Percentiles rank a stretch among this genome's conserved stretches.
Conservation (phyloP, 257 asterid species). For the Striga asiatica region DNA sequence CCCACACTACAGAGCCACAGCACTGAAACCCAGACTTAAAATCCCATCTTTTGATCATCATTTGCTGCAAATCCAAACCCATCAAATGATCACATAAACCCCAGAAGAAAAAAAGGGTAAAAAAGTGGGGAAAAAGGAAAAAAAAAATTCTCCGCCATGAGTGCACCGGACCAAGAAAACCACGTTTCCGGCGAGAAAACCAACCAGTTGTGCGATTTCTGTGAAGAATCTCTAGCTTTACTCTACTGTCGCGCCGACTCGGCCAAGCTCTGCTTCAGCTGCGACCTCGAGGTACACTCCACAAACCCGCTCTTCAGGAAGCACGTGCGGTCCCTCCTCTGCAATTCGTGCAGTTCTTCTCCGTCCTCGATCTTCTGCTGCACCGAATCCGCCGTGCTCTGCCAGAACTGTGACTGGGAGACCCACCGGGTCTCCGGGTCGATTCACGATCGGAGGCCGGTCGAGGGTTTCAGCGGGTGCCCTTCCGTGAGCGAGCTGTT, state of each 20-base stretch:
- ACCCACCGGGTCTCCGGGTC: constrained; percentile 29
- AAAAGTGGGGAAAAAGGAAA: no score
- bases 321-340: constrained; percentile 72
- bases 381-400: constrained; percentile 50
- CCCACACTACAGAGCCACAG: not conserved
- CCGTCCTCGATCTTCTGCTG: constrained; percentile 73
- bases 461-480: constrained; percentile 75
- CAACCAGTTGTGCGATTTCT: constrained; percentile 61
- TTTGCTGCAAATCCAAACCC: not conserved
- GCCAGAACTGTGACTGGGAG: constrained; percentile 98
- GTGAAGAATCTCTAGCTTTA: constrained; percentile 51
- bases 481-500: constrained; percentile 53
- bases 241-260: constrained; percentile 90
- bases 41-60: no score
- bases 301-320: constrained; percentile 77
- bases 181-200: not conserved
- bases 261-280: constrained; percentile 69
- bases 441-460: constrained; percentile 67
- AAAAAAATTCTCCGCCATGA: constrained; percentile 15
- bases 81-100: not conserved
- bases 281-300: constrained; percentile 83
- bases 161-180: constrained; percentile 14
- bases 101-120: not conserved
- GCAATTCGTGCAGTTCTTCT: constrained; percentile 57
- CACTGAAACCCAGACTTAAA: no score